Evolutionary conservation across 2,329 filamentous ascomycete species (phyloP).

Genomic region (Paecilomyces sp.): DNA sequence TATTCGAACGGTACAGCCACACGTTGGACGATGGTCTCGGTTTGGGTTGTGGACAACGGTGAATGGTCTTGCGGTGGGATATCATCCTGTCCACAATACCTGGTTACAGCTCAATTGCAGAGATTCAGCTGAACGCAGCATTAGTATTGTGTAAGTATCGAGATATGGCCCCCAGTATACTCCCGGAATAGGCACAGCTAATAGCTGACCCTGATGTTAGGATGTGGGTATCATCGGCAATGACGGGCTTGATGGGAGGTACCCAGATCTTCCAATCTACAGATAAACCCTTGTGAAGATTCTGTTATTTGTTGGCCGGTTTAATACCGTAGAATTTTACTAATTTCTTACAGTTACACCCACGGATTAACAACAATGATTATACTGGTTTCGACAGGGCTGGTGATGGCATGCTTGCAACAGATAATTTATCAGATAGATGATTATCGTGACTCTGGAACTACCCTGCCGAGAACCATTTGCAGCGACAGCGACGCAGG

Average conservation of each 20-base stretch:
- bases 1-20: not conserved
- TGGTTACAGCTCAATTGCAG: not conserved
- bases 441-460: not conserved
- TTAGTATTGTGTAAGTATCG: not conserved
- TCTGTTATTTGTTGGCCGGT: not conserved
- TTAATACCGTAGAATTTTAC: not conserved
- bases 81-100: not conserved
- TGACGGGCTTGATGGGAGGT: not conserved
- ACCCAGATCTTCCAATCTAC: not conserved
- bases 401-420: not conserved
- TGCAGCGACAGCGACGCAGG: too few species aligned
- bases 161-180: not conserved
- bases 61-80: not conserved
- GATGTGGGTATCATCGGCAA: not conserved
- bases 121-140: not conserved
- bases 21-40: not conserved
- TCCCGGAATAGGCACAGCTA: not conserved
- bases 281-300: not conserved
- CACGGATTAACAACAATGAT: not conserved
- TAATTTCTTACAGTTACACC: not conserved
- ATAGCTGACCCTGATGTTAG: not conserved
- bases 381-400: not conserved
- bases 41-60: not conserved
- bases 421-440: not conserved
- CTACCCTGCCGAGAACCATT: too few species aligned